Conservation (phyloP, 139 green algal genomes). For the Chlorella sp. region DNA sequence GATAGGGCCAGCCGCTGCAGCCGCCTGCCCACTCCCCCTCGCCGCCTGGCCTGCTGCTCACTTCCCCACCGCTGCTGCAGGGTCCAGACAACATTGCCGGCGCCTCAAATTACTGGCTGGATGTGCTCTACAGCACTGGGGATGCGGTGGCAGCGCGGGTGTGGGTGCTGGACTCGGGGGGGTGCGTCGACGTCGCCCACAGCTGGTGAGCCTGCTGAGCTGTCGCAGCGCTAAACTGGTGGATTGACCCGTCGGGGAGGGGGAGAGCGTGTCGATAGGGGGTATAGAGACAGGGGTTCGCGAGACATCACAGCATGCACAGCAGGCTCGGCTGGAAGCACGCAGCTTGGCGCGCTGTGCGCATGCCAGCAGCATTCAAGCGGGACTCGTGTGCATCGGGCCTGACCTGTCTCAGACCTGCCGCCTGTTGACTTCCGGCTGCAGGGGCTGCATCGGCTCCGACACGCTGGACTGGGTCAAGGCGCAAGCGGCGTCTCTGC, state of each 20-base stretch:
- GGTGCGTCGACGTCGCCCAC: neutral
- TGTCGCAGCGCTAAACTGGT: no score
- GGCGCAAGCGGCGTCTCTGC: neutral
- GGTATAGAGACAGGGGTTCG: no score
- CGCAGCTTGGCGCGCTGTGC: no score
- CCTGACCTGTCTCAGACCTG: no score
- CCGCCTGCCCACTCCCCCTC: no score
- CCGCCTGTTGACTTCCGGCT: neutral
- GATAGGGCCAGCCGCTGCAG: no score
- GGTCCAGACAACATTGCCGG: neutral
- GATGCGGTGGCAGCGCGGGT: constrained; percentile 11
- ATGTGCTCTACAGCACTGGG: neutral
- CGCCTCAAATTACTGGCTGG: constrained; percentile 42
- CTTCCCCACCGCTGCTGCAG: neutral
- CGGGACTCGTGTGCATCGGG: no score
- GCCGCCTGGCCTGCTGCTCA: neutral
- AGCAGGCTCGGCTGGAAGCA: no score
- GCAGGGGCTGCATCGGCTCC: constrained; percentile 39
- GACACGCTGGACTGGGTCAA: constrained; percentile 23
- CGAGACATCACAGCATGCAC: no score
- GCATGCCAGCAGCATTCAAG: no score
- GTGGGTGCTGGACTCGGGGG: constrained; percentile 43
- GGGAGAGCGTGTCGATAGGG: no score
- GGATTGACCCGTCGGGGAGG: neutral
- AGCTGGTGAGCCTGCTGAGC: constrained; percentile 30